A percentile compares a stretch with the other conserved stretches of the same genome.
These are phyloP conservation scores for Macrophomina phaseolina DNA, from an alignment of 2,329 filamentous ascomycete genomes.

Conservation along the genomic window DNA sequence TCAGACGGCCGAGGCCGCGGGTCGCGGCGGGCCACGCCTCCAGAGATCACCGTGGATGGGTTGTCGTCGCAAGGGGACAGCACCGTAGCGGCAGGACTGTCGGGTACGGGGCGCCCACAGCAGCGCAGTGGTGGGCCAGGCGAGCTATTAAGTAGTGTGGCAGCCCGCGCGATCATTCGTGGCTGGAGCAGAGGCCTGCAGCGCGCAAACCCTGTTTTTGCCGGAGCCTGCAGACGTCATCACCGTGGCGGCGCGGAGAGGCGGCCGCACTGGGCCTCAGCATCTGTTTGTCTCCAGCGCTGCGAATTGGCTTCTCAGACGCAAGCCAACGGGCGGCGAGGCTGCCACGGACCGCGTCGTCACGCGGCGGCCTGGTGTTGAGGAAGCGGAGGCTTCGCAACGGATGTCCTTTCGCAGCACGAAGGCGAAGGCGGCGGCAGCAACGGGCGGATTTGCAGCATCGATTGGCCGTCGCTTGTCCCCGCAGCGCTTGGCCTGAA, in stretches of 20 bases:
- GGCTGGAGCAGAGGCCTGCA: not conserved
- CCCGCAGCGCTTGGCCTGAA: not conserved
- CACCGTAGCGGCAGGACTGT: conserved; percentile 31
- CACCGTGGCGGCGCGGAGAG: not conserved
- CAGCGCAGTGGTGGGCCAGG: not conserved
- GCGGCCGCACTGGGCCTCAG: not conserved
- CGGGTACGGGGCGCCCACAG: conserved; percentile 16
- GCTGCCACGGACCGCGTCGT: not conserved
- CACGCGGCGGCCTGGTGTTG: not conserved
- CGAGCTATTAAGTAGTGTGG: conserved; percentile 13
- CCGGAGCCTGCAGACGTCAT: conserved; percentile 11
- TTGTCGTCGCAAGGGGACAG: conserved; percentile 46
- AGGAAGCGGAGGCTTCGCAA: not conserved
- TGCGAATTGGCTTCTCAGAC: not conserved
- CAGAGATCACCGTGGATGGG: conserved; percentile 33
- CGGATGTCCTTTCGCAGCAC: not conserved
- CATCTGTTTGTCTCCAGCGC: not conserved
- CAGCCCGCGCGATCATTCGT: not conserved
- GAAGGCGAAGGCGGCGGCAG: not conserved
- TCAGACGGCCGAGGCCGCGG: conserved; percentile 31
- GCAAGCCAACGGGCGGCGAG: not conserved
- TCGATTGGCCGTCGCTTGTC: conserved; percentile 24
- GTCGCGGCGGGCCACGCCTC: conserved; percentile 31
- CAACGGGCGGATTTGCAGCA: not conserved
- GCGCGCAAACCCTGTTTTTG: conserved; percentile 13